These are phyloP conservation scores for Cyathus striatus DNA, from an alignment of 768 basidiomycete species.

Conservation along the genomic window DNA sequence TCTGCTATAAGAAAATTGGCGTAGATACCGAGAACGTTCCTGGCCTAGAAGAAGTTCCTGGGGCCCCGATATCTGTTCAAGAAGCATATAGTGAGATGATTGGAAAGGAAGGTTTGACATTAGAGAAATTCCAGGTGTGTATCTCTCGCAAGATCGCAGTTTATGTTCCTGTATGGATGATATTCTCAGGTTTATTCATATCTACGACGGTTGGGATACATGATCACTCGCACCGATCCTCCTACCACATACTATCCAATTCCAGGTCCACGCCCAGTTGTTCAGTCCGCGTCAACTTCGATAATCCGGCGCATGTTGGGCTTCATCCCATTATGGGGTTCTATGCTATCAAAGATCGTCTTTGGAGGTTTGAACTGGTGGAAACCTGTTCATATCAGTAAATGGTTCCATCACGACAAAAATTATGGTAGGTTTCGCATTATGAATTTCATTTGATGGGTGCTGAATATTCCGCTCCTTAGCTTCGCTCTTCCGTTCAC, in stretches of 20 bases:
- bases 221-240: conserved; percentile 70
- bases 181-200: conserved; percentile 81
- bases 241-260: conserved; percentile 51
- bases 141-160: background rate
- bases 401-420: conserved; percentile 44
- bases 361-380: conserved; percentile 53
- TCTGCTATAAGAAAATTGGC: conserved; percentile 66
- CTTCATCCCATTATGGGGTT: conserved; percentile 26
- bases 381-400: conserved; percentile 48
- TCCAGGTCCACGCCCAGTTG: conserved; percentile 30
- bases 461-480: conserved; percentile 3
- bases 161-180: conserved; percentile 1
- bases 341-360: conserved; percentile 24
- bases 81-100: conserved; percentile 88
- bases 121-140: conserved; percentile 85
- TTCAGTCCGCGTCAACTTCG: conserved; percentile 13
- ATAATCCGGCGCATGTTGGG: conserved; percentile 28
- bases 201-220: conserved; percentile 87
- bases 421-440: conserved; percentile 40
- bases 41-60: conserved; percentile 37
- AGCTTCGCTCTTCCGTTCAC: conserved; percentile 65
- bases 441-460: background rate
- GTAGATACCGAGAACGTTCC: conserved; percentile 21
- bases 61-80: conserved; percentile 84
- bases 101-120: conserved; percentile 66